Evolutionary conservation across 2,329 filamentous ascomycete genomes (phyloP), one percentile per base, ranked within the genome.

Genomic region (Colletotrichum lini): DNA sequence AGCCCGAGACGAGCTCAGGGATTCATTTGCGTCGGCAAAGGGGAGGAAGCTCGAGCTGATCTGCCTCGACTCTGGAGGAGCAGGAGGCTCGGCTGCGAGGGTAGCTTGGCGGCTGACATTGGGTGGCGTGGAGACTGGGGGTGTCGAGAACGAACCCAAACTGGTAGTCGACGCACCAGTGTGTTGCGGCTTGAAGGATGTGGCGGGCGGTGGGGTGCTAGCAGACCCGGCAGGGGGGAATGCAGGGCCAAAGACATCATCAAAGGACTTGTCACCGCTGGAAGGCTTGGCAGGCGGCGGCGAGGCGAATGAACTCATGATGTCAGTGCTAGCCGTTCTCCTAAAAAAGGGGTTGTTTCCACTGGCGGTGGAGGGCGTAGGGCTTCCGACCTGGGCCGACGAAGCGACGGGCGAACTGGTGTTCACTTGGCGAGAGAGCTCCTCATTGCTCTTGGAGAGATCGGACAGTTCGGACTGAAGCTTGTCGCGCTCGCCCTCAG

Each of bases 261-360:
- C 94, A 80, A 97, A 97, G 4, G 91, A 91, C 81, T 89, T 91
- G 74, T 94, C 91, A 59, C 86, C 85, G 67, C 85, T 85, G 64
- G 82, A 83, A 58, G 84, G 82, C 75, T 84, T 83, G 50, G 82
- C 77, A 50, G 64, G 64, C 13, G 86, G 81, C 15, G 86, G 84
- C 13, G 86, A 83, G 40, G 83, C 79, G 72, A 89, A 90, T 16
- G 86, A 83, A 50, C 86, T 84, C 82, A 88, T 86, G 70, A 90
- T 86, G 74, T 91, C 87, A 49, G 89, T 86, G 80, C 90, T 91
- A 68, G 85, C 87, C 57, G 90, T 89, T 56, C 90, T 86, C 78
- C 94, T 91, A 85, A 98, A 98, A 86, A 99, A 99, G 0, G 96
- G 96, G 79, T 99, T 99, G 77, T 95, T 98, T 76, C 89, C 94